phyloP scores from a whole-genome alignment of 2,329 filamentous ascomycete species.

The Dactylellina haptotyla region DNA sequence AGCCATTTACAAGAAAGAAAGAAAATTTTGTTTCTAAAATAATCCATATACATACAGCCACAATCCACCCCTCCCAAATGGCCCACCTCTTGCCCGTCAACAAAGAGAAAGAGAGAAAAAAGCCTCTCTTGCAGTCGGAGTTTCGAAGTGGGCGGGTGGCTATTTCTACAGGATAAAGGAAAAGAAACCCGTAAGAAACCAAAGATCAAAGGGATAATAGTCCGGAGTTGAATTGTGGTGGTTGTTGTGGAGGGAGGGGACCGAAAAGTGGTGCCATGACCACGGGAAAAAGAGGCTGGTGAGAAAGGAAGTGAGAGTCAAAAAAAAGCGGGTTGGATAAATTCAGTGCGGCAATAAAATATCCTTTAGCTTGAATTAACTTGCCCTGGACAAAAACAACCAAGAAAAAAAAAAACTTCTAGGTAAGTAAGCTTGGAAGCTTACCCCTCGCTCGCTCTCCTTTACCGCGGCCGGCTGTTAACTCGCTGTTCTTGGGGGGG shows the following conservation, averaged over 20 bases:
- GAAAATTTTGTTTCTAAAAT: too few relatives aligned
- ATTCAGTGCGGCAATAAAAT: conserved; percentile 45
- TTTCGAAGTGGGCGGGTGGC: conserved; percentile 41
- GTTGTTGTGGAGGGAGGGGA: too few relatives aligned
- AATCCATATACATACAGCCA: neutral
- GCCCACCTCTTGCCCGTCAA: too few relatives aligned
- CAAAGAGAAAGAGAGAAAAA: neutral
- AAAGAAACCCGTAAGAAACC: neutral
- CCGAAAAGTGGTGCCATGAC: neutral
- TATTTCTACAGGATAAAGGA: neutral
- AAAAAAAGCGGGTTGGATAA: conserved; percentile 48
- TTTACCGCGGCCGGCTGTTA: too few relatives aligned
- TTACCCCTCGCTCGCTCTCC: too few relatives aligned
- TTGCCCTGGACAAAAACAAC: neutral
- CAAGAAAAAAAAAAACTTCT: neutral
- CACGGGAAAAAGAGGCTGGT: too few relatives aligned
- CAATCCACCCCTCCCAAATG: neutral
- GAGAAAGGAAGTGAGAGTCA: neutral
- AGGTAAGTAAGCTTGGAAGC: neutral
- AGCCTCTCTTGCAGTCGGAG: conserved; percentile 15
- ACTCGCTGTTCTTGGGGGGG: too few relatives aligned
- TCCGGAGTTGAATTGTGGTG: conserved; percentile 19
- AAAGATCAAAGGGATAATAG: neutral
- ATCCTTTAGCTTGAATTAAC: neutral
- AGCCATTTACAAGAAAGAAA: too few relatives aligned